Base-by-base conservation (phyloP, 192 early-diverging fungal species). In the Coemansia sp. region DNA sequence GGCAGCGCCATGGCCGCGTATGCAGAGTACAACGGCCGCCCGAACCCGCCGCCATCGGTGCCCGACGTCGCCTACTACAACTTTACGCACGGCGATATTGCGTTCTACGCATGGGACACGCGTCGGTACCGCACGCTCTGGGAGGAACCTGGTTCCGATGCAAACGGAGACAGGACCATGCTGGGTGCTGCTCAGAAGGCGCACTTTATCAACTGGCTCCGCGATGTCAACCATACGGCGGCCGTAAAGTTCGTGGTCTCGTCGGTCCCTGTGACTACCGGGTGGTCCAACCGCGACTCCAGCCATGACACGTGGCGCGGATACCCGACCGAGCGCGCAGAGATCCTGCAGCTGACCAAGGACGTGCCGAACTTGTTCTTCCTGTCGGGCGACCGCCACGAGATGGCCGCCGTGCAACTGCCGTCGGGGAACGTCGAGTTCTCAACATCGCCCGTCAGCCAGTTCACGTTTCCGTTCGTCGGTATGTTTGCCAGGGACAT, bases 311-410 rank as follows among this genome's bases (percentile, higher is more conserved):
- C 78, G 0, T 84, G 82, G 82, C 74, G 66, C 41, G 78, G 82
- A 9, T 84, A 78, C 48, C 68, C 67, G 28, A 70, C 66, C 15
- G 82, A 84, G 47, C 77, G 82, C 23, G 59, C 62, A 2, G 74
- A 79, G 50, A 73, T 84, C 23, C 64, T 84, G 10, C 62, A 48
- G 2, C 23, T 76, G 41, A 80, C 75, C 1, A 54, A 63, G 33
- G 22, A 70, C 27, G 61, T 77, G 1, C 77, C 74, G 27, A 81
- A 81, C 22, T 55, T 77, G 45, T 67, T 75, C 29, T 72, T 70
- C 47, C 69, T 84, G 20, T 75, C 74, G 11, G 82, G 82, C n/a
- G 82, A 84, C 67, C 71, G 82, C 13, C 82, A 84, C 55, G 82
- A 79, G 42, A 79, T 79, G 69, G 76, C 77, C 2, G 77, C 78